Percentiles rank a stretch among this genome's conserved stretches.
Conservation (phyloP, 2,329 filamentous ascomycete genomes). For the Mycocentrospora acerina region DNA sequence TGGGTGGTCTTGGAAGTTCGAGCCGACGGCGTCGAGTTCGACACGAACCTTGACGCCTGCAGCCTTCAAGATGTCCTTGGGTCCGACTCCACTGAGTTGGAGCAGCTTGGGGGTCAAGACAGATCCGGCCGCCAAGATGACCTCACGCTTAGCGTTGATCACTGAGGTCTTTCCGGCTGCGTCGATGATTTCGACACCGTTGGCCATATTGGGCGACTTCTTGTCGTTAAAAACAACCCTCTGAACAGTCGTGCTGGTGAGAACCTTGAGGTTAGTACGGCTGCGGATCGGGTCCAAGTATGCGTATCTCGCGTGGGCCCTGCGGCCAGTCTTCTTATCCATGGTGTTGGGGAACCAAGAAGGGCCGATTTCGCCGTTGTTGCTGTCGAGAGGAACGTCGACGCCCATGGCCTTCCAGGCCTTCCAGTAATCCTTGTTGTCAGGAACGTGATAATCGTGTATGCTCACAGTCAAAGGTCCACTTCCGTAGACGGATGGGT, state of each 20-base stretch:
- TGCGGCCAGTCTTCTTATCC: constrained; percentile 24
- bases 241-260: constrained; percentile 22
- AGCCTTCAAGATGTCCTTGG: constrained; percentile 28
- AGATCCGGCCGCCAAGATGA: constrained; percentile 61
- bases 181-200: constrained; percentile 21
- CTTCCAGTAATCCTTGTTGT: constrained; percentile 26
- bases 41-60: constrained; percentile 28
- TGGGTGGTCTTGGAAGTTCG: constrained; percentile 39
- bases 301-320: constrained; percentile 29
- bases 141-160: constrained; percentile 47
- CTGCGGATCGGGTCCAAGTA: constrained; percentile 31
- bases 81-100: constrained; percentile 36
- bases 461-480: constrained; percentile 30
- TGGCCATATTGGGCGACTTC: constrained; percentile 12
- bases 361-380: constrained; percentile 26
- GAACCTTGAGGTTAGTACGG: constrained; percentile 28
- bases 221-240: constrained; percentile 22
- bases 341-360: constrained; percentile 31
- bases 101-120: constrained; percentile 58
- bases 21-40: constrained; percentile 33
- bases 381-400: constrained; percentile 18
- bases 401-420: constrained; percentile 26
- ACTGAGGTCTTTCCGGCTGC: constrained; percentile 13
- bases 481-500: constrained; percentile 20
- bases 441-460: constrained; percentile 29